Conservation (phyloP, 1,139 yeast species). For the Entelexis paramagnoliae region DNA sequence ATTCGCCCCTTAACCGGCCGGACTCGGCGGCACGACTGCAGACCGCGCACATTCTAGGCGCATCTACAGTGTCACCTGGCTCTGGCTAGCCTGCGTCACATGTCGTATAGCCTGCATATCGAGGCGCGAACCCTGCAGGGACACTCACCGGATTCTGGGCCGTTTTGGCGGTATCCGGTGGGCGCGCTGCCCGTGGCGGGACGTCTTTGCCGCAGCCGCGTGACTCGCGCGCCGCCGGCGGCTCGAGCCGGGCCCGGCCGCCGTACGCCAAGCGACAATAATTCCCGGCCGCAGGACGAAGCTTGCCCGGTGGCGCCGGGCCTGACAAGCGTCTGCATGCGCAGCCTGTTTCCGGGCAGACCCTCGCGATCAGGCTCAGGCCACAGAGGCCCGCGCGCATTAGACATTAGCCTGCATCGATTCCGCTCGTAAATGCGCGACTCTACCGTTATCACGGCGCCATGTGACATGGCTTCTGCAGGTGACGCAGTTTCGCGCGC, state of each 20-base stretch:
- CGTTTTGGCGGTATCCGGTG: not conserved
- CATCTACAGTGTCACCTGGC: not conserved
- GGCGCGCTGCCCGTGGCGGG: too few species aligned
- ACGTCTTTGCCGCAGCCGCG: too few species aligned
- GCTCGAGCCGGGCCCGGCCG: too few species aligned
- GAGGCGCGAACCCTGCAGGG: not conserved
- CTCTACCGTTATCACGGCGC: not conserved
- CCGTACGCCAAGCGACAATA: too few species aligned
- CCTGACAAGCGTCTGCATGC: not conserved
- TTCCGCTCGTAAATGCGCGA: not conserved
- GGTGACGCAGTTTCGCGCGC: not conserved
- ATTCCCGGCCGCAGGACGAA: too few species aligned
- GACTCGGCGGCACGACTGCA: too few species aligned
- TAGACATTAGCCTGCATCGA: not conserved
- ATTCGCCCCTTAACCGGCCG: too few species aligned
- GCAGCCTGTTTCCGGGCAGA: not conserved
- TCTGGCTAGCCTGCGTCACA: not conserved
- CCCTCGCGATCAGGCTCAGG: not conserved
- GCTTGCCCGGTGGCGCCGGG: not conserved
- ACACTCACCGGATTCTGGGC: not conserved
- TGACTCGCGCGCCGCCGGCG: too few species aligned
- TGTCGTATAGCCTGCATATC: constrained; percentile 3
- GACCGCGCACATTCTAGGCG: not conserved
- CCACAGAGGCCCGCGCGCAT: not conserved
- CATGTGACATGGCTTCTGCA: not conserved